Percentiles rank a stretch among this genome's conserved stretches.
Conservation (phyloP, 176 grass and related monocot genomes). For the Carex pumila region DNA sequence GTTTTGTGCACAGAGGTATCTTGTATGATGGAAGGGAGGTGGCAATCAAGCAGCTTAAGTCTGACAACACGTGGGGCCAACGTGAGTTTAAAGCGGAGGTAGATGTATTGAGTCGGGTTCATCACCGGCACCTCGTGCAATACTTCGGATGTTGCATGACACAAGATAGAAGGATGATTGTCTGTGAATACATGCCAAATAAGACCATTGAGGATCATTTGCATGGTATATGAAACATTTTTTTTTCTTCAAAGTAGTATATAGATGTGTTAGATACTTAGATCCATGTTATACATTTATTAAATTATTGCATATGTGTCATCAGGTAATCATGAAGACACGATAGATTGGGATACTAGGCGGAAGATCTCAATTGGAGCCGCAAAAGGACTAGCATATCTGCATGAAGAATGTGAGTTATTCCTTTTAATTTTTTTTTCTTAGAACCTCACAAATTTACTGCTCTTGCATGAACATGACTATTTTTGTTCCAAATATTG, state of each 20-base stretch:
- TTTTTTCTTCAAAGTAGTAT: background rate
- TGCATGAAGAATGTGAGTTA: conserved; percentile 32
- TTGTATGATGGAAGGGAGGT: conserved; percentile 26
- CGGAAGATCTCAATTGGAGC: conserved; percentile 30
- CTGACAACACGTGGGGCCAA: conserved; percentile 20
- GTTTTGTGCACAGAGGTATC: conserved; percentile 25
- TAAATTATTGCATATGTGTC: background rate
- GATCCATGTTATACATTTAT: background rate
- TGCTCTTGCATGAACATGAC: background rate
- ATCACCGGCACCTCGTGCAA: conserved; percentile 32
- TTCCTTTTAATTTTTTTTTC: background rate
- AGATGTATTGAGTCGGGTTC: conserved; percentile 32
- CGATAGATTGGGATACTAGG: conserved; percentile 29
- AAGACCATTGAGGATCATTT: conserved; percentile 27
- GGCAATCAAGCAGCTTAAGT: conserved; percentile 26
- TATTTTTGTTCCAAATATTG: background rate
- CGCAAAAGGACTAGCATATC: conserved; percentile 31
- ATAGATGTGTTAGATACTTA: background rate
- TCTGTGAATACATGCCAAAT: conserved; percentile 34
- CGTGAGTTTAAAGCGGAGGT: conserved; percentile 31
- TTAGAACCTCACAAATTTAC: background rate
- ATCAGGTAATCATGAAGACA: conserved; percentile 5
- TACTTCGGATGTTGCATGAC: conserved; percentile 30
- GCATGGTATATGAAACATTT: conserved; percentile 13
- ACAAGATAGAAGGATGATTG: conserved; percentile 23